Evolutionary conservation across 202 grass and related monocot genomes (phyloP).

Genomic region (Sporobolus alterniflorus): DNA sequence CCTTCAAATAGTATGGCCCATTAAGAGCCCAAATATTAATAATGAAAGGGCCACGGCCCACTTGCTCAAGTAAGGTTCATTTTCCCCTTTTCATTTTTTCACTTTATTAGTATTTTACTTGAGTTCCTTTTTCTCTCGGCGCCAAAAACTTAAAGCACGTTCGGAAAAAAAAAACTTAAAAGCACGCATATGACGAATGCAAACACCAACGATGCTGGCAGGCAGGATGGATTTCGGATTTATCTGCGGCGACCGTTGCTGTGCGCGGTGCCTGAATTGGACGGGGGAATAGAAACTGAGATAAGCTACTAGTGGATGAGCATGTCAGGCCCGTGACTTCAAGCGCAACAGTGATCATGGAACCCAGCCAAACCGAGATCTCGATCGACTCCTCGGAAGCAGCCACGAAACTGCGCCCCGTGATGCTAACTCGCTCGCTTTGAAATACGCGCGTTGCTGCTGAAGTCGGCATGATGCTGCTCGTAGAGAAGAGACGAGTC

Average conservation of each 20-base stretch:
- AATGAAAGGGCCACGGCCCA: no score
- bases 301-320: slow-evolving; percentile 27
- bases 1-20: no score
- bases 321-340: slow-evolving; percentile 35
- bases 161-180: not conserved
- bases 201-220: not conserved
- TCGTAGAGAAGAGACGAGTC: not conserved
- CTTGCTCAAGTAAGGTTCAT: no score
- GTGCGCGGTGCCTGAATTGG: slow-evolving; percentile 22
- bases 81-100: no score
- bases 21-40: no score
- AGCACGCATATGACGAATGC: not conserved
- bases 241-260: not conserved
- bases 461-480: not conserved
- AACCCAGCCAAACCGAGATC: slow-evolving; percentile 44
- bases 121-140: slow-evolving; percentile 21
- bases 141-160: no score
- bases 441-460: not conserved
- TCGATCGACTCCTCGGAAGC: not conserved
- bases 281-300: not conserved
- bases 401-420: slow-evolving; percentile 1
- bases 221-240: slow-evolving; percentile 9
- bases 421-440: not conserved
- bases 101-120: no score
- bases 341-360: slow-evolving; percentile 32